Percentiles rank a stretch among this genome's conserved stretches.
Evolutionary conservation across 768 basidiomycete species (phyloP).

Genomic region (Lactifluus piperatus): DNA sequence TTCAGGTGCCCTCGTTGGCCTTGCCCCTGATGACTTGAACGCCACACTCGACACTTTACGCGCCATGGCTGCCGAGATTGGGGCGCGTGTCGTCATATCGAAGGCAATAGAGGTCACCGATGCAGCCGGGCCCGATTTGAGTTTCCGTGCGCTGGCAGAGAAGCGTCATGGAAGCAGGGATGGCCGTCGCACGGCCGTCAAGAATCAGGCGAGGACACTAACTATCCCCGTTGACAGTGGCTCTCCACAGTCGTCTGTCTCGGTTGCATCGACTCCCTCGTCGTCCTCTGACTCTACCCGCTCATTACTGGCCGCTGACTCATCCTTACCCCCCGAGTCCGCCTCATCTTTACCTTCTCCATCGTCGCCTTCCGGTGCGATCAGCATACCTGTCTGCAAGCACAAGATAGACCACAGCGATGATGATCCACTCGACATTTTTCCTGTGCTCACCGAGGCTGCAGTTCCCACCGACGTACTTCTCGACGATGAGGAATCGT

Average conservation of each 20-base stretch:
- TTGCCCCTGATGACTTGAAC: conserved; percentile 64
- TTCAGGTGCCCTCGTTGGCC: conserved; percentile 78
- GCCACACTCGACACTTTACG: conserved; percentile 79
- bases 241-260: conserved; percentile 8
- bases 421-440: conserved; percentile 4
- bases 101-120: conserved; percentile 74
- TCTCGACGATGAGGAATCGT: not conserved
- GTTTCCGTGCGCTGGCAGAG: conserved; percentile 29
- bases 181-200: not conserved
- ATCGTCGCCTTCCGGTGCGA: not conserved
- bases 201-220: not conserved
- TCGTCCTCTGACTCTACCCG: not conserved
- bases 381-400: not conserved
- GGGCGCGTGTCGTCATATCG: conserved; percentile 84
- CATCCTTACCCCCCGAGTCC: not conserved
- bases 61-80: conserved; percentile 91
- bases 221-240: not conserved
- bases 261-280: not conserved
- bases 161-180: conserved; percentile 25
- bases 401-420: not conserved
- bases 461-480: not conserved
- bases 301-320: not conserved
- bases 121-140: conserved; percentile 30
- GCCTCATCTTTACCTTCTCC: not conserved
- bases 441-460: conserved; percentile 2